Evolutionary conservation across 257 asterid species (phyloP), one percentile per base, ranked within the genome.

Genomic region (Gynochthodes officinalis): DNA sequence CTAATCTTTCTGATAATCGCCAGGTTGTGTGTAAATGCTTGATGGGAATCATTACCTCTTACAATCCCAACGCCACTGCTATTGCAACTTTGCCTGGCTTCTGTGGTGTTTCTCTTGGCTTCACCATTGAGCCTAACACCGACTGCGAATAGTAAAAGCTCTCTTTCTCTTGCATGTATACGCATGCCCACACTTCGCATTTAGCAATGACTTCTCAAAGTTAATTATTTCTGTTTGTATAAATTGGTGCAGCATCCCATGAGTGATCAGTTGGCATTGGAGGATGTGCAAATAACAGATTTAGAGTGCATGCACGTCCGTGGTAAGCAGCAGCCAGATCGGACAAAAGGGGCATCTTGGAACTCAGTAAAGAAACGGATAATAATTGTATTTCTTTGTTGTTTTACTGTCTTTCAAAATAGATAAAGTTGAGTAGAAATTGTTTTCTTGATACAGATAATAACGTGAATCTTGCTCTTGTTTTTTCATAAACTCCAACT

Each of bases 71-170:
- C 75, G 89, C 97, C 79, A 91, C 97, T 73, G 89, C 96, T 57
- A 89, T 91, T 67, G 97, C 99, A 74, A 87, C 92, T 43, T 69
- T 91, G 72, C 97, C 99, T 23, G 97, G 99, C 14, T 91, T 91
- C 75, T 94, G 99, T 62, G 97, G 97, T 4, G 92, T 91, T 70
- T 88, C 88, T 60, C 95, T 94, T 39, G 99, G 97, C 64, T 89
- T 94, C 87, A 75, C 88, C 73, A 88, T 89, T 40, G 96, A 87
- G 65, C 95, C 95, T 43, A 86, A 83, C 76, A 88, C 98, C 1
- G 97, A 89, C 59, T 91, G 98, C 54, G 95, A 91, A 77, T 91
- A 87, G 96, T 89, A 88, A 74, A 32, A 27, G 72, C 58, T 72
- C 49, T 11, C 1, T 50, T 37, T 27, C 70, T 25, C 15, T 69